Conservation (phyloP, 345 rosid genomes). For the Salix brachista region DNA sequence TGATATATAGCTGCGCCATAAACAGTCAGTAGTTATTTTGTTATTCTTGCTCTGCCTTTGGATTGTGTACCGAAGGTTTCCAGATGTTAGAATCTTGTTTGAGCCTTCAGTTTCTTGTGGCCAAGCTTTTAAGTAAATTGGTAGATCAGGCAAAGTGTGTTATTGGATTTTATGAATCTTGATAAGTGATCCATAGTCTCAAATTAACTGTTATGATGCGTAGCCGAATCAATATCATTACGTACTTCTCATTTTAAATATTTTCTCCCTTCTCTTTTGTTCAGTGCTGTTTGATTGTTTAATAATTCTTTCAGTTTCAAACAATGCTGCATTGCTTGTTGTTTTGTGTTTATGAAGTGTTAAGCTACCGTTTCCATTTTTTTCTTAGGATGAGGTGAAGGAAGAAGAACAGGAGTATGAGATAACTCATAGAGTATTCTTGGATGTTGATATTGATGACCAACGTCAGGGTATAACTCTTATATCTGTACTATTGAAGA, state of each 20-base stretch:
- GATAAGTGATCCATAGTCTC: background rate
- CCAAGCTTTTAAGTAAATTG: background rate
- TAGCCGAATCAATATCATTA: background rate
- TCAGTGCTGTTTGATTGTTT: background rate
- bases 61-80: background rate
- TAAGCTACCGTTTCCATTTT: constrained; percentile 5
- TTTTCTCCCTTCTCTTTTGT: background rate
- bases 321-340: background rate
- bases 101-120: background rate
- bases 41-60: background rate
- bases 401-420: constrained; percentile 52
- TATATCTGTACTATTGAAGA: background rate
- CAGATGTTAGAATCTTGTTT: background rate
- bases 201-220: background rate
- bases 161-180: background rate
- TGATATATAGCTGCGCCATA: too few relatives aligned
- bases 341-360: background rate
- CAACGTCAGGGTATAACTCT: constrained; percentile 66
- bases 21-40: background rate
- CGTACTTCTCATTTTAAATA: background rate
- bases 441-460: constrained; percentile 87
- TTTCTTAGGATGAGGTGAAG: constrained; percentile 53
- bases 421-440: constrained; percentile 84
- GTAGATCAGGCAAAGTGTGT: background rate
- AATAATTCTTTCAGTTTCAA: background rate